A percentile compares a stretch with the other conserved stretches of the same genome.
Evolutionary conservation across 495 filamentous ascomycete genomes (phyloP).

Genomic region (Penicillium robsamsonii): DNA sequence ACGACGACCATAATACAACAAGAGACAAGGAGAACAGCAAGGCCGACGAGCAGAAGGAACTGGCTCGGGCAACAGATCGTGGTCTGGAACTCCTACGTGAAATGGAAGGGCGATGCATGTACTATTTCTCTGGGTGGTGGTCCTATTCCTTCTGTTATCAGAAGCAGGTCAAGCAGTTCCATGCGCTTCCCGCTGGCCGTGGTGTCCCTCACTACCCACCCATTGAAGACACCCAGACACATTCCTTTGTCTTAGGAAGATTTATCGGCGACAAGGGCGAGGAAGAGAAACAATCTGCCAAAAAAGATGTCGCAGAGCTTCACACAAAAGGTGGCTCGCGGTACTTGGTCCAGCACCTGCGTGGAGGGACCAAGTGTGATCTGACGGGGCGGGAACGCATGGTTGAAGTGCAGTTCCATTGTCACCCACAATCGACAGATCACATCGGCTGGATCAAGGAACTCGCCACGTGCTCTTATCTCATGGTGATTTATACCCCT

Average conservation of each 20-base stretch:
- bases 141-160: conserved; percentile 95
- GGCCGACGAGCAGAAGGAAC: conserved; percentile 79
- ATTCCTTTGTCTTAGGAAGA: conserved; percentile 76
- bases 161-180: conserved; percentile 84
- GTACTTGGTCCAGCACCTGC: conserved; percentile 86
- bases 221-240: conserved; percentile 68
- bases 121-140: conserved; percentile 94
- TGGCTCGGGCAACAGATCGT: conserved; percentile 75
- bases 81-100: conserved; percentile 89
- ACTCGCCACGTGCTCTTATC: conserved; percentile 85
- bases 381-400: conserved; percentile 79
- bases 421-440: conserved; percentile 75
- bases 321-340: conserved; percentile 79
- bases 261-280: conserved; percentile 36
- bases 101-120: conserved; percentile 84
- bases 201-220: conserved; percentile 70
- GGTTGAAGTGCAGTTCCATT: conserved; percentile 93
- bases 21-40: conserved; percentile 53
- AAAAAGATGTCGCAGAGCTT: conserved; percentile 56
- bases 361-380: conserved; percentile 86
- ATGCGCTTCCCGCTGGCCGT: conserved; percentile 66
- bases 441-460: conserved; percentile 96
- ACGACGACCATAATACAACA: conserved; percentile 45
- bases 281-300: conserved; percentile 25
- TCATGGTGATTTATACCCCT: conserved; percentile 93